phyloP scores from a whole-genome alignment of 2,329 filamentous ascomycete species.

The Rutstroemia sp. region DNA sequence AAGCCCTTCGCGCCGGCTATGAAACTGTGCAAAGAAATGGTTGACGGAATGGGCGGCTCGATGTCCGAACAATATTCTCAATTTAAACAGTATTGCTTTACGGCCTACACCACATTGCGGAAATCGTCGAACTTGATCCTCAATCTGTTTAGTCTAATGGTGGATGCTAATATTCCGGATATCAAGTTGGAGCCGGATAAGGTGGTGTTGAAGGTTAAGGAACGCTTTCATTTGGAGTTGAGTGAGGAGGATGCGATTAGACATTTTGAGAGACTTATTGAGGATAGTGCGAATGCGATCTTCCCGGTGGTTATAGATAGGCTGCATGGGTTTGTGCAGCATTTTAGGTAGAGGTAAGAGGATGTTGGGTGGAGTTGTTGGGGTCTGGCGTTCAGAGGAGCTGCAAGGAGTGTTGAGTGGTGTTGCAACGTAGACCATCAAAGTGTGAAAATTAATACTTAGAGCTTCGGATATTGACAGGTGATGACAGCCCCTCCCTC shows the following conservation, averaged over 20 bases:
- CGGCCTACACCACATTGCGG: slow-evolving; percentile 83
- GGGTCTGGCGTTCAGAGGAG: too few relatives aligned
- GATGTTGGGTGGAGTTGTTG: too few relatives aligned
- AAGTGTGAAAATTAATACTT: too few relatives aligned
- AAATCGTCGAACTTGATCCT: slow-evolving; percentile 88
- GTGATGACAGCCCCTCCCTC: too few relatives aligned
- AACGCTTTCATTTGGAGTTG: slow-evolving; percentile 86
- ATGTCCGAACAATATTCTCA: slow-evolving; percentile 73
- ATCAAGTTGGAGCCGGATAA: slow-evolving; percentile 89
- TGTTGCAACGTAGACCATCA: too few relatives aligned
- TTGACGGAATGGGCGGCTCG: slow-evolving; percentile 92
- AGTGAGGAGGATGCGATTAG: slow-evolving; percentile 87
- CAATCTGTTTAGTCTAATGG: slow-evolving; percentile 94
- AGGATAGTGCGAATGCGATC: slow-evolving; percentile 81
- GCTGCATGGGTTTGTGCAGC: slow-evolving; percentile 88
- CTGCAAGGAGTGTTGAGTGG: too few relatives aligned
- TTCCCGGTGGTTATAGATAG: slow-evolving; percentile 93
- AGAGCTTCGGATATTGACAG: too few relatives aligned
- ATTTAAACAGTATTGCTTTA: slow-evolving; percentile 95
- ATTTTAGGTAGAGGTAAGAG: slow-evolving; percentile 60
- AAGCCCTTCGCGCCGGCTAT: slow-evolving; percentile 96
- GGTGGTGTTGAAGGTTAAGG: slow-evolving; percentile 88
- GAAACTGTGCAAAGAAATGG: slow-evolving; percentile 97
- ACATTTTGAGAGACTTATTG: slow-evolving; percentile 82
- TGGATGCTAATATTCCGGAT: slow-evolving; percentile 94